Conservation (phyloP, 2,329 filamentous ascomycete genomes). For the Coniella lustricola region DNA sequence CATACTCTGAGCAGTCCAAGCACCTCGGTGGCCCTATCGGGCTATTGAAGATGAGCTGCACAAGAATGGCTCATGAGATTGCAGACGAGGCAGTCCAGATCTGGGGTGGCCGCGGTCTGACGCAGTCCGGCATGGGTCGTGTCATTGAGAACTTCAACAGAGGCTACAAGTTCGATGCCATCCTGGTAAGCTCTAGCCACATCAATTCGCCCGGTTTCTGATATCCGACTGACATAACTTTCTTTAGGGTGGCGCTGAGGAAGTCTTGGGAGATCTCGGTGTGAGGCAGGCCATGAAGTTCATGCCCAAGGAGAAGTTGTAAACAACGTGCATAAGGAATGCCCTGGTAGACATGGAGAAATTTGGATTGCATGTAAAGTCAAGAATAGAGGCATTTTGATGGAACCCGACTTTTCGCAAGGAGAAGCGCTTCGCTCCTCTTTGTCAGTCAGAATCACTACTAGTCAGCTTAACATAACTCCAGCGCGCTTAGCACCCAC, state of each 20-base stretch:
- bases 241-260: conserved; percentile 65
- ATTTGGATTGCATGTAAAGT: not conserved
- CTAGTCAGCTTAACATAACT: too few species aligned
- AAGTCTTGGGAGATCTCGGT: conserved; percentile 73
- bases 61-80: conserved; percentile 72
- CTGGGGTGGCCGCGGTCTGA: conserved; percentile 75
- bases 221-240: not conserved
- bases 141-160: conserved; percentile 80
- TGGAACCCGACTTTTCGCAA: too few species aligned
- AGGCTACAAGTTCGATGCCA: conserved; percentile 75
- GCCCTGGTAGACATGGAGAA: not conserved
- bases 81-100: conserved; percentile 81
- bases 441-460: too few species aligned
- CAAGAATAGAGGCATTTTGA: too few species aligned
- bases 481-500: too few species aligned
- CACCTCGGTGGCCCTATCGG: conserved; percentile 75
- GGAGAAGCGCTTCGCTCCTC: too few species aligned
- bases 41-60: conserved; percentile 72
- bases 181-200: conserved; percentile 35
- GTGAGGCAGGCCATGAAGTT: conserved; percentile 77
- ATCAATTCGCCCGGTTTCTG: not conserved
- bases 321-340: conserved; percentile 22
- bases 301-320: conserved; percentile 81
- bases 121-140: conserved; percentile 74
- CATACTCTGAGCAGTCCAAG: conserved; percentile 67